Base-by-base conservation (phyloP, 441 rosid genomes). In the Adansonia madagascariensis region DNA sequence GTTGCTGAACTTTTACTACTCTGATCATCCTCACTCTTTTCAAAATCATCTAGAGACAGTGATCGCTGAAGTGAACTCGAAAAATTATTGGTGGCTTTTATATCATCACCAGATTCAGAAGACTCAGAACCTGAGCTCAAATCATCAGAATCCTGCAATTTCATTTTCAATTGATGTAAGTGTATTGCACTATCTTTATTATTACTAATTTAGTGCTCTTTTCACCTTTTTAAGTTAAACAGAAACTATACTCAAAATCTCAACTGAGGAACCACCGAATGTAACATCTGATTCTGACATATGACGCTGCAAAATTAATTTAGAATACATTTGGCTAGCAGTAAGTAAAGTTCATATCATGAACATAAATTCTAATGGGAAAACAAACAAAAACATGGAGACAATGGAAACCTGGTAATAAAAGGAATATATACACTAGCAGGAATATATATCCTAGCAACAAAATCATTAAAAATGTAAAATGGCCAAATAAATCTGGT, bases 111-210 rank as follows among this genome's bases (percentile, higher is more conserved):
- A 75, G 75, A 83, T 84, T 85, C 81, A 53, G 88, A 71, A 60
- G 84, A 80, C 80, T 74, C 84, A 68, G 87, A 80, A 65, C 80
- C 86, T 61, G 83, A 68, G 79, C 86, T 82, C 75, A 39, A 63
- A 31, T 74, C 74, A 69, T 80, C 87, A 78, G 73, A 75, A 75
- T 67, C 88, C 99, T 93, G 94, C 90, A 83, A 47, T 43, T 76
- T 39, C 55, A 75, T 52, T 60, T 43, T 50, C 24, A 63, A 43
- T 63, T 27, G 50, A 72, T 57, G 50, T 55, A 55, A 55, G 64
- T 72, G 18, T 73, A 43, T 20, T 20, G 47, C 11, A 49, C 18
- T 50, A 59, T 43, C 55, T 72, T 72, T 55, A 35, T 17, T 55
- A 17, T 17, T 6, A 71, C 50, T 11, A 6, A 39, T 55, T 55